Evolutionary conservation across 169 alveolate genomes (phyloP), one percentile per base, ranked within the genome.

Genomic region (Eimeria acervulina): DNA sequence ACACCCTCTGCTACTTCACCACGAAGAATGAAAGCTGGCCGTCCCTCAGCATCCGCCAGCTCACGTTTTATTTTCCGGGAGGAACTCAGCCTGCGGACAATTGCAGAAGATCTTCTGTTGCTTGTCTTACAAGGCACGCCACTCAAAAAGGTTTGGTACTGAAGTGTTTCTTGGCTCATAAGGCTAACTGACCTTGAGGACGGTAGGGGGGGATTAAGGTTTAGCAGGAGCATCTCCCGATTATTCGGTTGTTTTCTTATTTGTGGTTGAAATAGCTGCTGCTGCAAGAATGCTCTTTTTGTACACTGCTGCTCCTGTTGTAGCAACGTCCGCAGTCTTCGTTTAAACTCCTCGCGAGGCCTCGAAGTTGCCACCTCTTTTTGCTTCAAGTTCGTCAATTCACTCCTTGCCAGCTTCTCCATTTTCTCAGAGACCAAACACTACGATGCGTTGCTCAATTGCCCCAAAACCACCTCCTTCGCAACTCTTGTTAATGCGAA

Each of bases 251-350:
- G 40, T 28, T 15, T 87, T 36, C 28, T 87, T 28, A 40, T 70
- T 4, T 70, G 93, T 15, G 83, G 1, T 19, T 87, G 83, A 42
- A n/a, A 61, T 44, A 87, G 51, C 66, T 61, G 83, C 28, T 36
- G 70, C 72, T 61, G 93, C 55, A 87, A 31, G 59, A 26, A 36
- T 6, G 81, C 93, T 33, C 93, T 33, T 66, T 51, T 36, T 40
- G 42, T 61, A 15, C 36, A 61, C 1, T 23, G 66, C 55, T 87
- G 59, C 42, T 87, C 93, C 81, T 87, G 93, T 51, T 47, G 61
- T 36, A 38, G 38, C 78, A 87, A 26, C 19, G 38, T 28, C 40
- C 93, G 93, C 23, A 87, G 80, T 23, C 93, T 31, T 36, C 47
- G 51, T 42, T 61, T 31, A 63, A 61, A 10, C 42, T 78, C 40